Evolutionary conservation across 352 stramenopile genomes (phyloP), one percentile per base, ranked within the genome.

Genomic region (Pythium pyrilobum): DNA sequence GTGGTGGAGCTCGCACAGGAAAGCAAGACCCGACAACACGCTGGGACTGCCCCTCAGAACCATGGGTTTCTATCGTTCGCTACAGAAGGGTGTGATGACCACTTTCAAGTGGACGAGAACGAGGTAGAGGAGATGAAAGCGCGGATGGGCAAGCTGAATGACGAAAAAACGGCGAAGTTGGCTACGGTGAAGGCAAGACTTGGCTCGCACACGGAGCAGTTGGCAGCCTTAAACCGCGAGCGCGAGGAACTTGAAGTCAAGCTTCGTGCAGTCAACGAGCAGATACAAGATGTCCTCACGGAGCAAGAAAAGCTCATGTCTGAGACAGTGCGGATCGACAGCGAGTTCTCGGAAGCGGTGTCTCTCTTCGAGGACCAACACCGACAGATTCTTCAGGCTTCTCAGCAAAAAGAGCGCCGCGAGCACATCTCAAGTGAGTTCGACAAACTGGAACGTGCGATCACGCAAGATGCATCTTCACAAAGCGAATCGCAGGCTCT

Each of bases 241-340:
- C 68, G 78, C 8, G 74, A 80, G 38, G 71, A 68, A 23, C 63
- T 88, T 0, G 76, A 89, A 41, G 75, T 62, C 4, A 77, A 87
- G 42, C 47, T 93, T 2, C 66, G 62, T 4, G 59, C 63, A 20
- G 60, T 89, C 11, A 73, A 81, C 24, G 53, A 43, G 13, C 56
- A 87, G 32, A 77, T 91, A 16, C 58, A 84, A n/a, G 58, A 66
- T 7, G 62, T 61, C 9, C 29, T 70, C 24, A 44, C 50, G 9
- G 49, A 67, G n/a, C 64, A 87, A 16, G 41, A 75, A 8, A 56
- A 67, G 46, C 31, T 85, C 12, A 59, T 84, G 8, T 68, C 79
- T 2, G 47, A 84, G 20, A 72, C 85, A 25, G 45, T 52, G 3
- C 52, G 44, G 4, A 69, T 89, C 9, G 74, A 88, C 55, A 59